phyloP scores from a whole-genome alignment of 2,329 filamentous ascomycete genomes.

The Fusarium sp. region DNA sequence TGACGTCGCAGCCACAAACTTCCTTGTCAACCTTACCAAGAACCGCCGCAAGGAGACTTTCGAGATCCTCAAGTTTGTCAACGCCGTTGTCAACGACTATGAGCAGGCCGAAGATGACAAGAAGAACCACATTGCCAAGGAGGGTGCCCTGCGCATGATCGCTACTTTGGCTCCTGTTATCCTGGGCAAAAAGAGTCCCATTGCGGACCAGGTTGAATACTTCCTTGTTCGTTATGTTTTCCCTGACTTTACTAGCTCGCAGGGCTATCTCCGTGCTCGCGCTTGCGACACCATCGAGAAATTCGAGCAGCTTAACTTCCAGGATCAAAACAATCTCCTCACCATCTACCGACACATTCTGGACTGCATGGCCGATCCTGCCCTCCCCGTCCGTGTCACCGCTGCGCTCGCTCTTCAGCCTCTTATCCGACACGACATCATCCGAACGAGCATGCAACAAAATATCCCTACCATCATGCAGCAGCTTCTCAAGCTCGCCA shows the following conservation, averaged over 20 bases:
- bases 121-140: constrained; percentile 95
- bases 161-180: constrained; percentile 94
- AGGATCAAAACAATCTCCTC: constrained; percentile 94
- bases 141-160: constrained; percentile 96
- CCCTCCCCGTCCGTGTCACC: constrained; percentile 92
- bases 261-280: constrained; percentile 91
- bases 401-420: constrained; percentile 94
- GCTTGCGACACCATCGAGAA: constrained; percentile 98
- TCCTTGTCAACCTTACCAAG: constrained; percentile 94
- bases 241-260: constrained; percentile 92
- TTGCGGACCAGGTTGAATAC: constrained; percentile 97
- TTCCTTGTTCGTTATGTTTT: constrained; percentile 99
- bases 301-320: constrained; percentile 96
- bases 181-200: constrained; percentile 96
- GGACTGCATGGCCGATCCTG: constrained; percentile 95
- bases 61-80: constrained; percentile 93
- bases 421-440: constrained; percentile 93
- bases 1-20: constrained; percentile 95
- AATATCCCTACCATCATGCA: constrained; percentile 99
- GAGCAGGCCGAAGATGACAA: constrained; percentile 84
- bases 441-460: constrained; percentile 94
- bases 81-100: constrained; percentile 93
- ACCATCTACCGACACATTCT: constrained; percentile 97
- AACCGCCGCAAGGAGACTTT: constrained; percentile 95
- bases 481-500: constrained; percentile 94